A percentile compares a stretch with the other conserved stretches of the same genome.
These are phyloP conservation scores for Papiliotrema fonsecae DNA, from an alignment of 1,284 basidiomycete species.

Conservation along the genomic window DNA sequence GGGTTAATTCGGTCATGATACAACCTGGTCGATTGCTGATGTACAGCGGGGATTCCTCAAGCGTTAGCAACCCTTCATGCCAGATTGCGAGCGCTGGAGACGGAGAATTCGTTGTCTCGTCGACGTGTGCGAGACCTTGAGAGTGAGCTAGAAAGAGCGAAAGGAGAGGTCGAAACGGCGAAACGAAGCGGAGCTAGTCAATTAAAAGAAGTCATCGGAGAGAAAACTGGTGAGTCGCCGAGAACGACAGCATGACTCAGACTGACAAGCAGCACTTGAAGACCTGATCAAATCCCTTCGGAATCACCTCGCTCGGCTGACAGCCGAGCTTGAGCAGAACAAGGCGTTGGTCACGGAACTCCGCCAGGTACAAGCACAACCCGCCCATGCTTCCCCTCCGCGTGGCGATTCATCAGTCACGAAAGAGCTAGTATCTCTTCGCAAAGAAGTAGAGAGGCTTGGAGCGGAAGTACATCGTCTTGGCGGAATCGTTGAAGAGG, in stretches of 20 bases:
- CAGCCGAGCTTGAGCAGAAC: constrained; percentile 68
- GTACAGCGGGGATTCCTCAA: constrained; percentile 23
- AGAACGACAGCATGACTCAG: background rate
- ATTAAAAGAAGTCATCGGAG: constrained; percentile 61
- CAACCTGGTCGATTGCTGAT: background rate
- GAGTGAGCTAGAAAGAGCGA: constrained; percentile 59
- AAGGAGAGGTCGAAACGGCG: constrained; percentile 47
- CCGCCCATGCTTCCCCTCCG: constrained; percentile 14
- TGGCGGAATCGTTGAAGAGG: constrained; percentile 75
- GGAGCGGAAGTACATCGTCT: constrained; percentile 74
- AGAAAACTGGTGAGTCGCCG: constrained; percentile 65
- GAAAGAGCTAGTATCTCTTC: constrained; percentile 57
- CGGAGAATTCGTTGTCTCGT: constrained; percentile 71
- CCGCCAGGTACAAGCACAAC: constrained; percentile 43
- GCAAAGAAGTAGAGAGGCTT: constrained; percentile 53
- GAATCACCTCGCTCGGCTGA: constrained; percentile 67
- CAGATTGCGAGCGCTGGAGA: constrained; percentile 55
- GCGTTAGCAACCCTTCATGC: constrained; percentile 38
- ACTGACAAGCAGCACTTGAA: constrained; percentile 63
- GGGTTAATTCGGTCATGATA: constrained; percentile 4
- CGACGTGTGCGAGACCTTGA: constrained; percentile 75
- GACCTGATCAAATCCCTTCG: constrained; percentile 66
- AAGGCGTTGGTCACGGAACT: constrained; percentile 61
- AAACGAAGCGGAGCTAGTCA: constrained; percentile 16
- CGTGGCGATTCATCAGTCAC: constrained; percentile 3